phyloP scores from a whole-genome alignment of 306 rosid species.

The Gastrolobium bilobum region DNA sequence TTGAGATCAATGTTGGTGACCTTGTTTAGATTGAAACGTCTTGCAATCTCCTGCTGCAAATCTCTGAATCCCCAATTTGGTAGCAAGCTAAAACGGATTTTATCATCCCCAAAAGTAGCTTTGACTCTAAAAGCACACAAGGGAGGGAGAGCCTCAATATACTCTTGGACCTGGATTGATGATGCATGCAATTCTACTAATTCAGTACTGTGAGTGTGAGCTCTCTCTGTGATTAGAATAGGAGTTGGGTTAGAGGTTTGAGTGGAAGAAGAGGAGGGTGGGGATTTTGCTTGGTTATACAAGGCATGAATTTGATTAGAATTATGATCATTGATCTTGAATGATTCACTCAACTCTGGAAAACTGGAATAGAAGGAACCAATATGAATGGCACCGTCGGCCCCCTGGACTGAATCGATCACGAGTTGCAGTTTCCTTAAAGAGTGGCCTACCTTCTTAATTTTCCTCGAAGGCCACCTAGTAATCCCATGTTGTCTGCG shows the following conservation, averaged over 20 bases:
- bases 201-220: background rate
- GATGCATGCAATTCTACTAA: conserved; percentile 39
- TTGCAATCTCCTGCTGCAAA: conserved; percentile 64
- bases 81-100: conserved; percentile 63
- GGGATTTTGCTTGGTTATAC: conserved; percentile 55
- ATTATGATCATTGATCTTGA: too few species aligned
- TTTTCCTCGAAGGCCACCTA: conserved; percentile 78
- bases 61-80: conserved; percentile 56
- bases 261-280: conserved; percentile 47
- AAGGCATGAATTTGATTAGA: conserved; percentile 22
- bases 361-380: conserved; percentile 67
- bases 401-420: conserved; percentile 75
- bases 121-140: conserved; percentile 60
- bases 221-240: conserved; percentile 53
- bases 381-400: conserved; percentile 71
- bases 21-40: conserved; percentile 61
- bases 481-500: conserved; percentile 77
- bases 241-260: conserved; percentile 12
- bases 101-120: conserved; percentile 66
- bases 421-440: conserved; percentile 71
- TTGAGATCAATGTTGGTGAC: conserved; percentile 51
- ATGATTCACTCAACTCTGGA: conserved; percentile 55
- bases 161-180: conserved; percentile 19
- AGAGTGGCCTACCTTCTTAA: conserved; percentile 78
- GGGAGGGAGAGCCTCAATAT: conserved; percentile 46